Evolutionary conservation across 352 stramenopile species (phyloP).

Genomic region (Hyphochytrium catenoides): DNA sequence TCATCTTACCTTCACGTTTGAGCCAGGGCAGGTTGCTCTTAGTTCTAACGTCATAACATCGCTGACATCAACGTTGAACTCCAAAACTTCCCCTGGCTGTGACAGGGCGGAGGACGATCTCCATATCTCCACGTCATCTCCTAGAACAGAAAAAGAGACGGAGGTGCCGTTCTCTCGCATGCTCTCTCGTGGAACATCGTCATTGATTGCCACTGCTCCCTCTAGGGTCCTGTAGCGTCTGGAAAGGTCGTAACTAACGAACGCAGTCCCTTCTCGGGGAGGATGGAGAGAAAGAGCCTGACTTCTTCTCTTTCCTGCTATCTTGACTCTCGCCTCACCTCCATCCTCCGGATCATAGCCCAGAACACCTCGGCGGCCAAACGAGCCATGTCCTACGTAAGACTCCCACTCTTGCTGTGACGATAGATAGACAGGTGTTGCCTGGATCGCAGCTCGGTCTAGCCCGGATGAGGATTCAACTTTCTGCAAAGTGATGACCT

Average conservation of each 20-base stretch:
- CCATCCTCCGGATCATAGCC: slow-evolving; percentile 35
- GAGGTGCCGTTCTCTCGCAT: slow-evolving; percentile 25
- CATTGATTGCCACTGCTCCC: slow-evolving; percentile 39
- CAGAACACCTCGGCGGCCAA: slow-evolving; percentile 38
- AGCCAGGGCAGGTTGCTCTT: slow-evolving; percentile 29
- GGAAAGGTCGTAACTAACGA: slow-evolving; percentile 48
- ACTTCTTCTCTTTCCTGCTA: slow-evolving; percentile 32
- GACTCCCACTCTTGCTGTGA: slow-evolving; percentile 48
- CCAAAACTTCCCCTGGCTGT: slow-evolving; percentile 14
- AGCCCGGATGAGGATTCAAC: no score
- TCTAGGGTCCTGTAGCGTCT: slow-evolving; percentile 25
- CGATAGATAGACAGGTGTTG: slow-evolving; percentile 37
- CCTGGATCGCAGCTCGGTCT: slow-evolving; percentile 8
- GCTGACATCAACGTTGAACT: slow-evolving; percentile 27
- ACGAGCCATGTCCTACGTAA: slow-evolving; percentile 40
- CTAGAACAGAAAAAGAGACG: slow-evolving; percentile 34
- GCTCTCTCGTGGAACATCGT: slow-evolving; percentile 28
- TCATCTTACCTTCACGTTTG: no score
- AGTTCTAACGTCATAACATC: slow-evolving; percentile 47
- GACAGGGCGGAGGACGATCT: slow-evolving; percentile 31
- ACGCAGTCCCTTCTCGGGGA: slow-evolving; percentile 30
- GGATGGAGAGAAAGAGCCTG: slow-evolving; percentile 49
- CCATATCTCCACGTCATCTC: slow-evolving; percentile 37
- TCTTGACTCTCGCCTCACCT: slow-evolving; percentile 15
- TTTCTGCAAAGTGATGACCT: no score